Base-by-base conservation (phyloP, 768 basidiomycete genomes). In the Chlorophyllum brunneum region DNA sequence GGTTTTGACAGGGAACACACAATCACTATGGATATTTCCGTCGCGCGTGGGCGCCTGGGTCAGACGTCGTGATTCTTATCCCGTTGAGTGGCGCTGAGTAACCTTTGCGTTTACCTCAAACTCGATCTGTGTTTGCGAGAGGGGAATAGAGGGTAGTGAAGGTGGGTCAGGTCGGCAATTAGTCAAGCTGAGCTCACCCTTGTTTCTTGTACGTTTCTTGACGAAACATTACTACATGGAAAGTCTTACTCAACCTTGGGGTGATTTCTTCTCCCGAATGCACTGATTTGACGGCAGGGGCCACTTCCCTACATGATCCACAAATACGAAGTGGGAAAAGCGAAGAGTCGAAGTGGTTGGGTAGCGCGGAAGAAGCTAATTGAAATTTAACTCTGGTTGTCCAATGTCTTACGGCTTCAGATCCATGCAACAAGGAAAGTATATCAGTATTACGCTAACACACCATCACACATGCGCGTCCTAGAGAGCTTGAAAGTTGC, bases 1-100 rank as follows among this genome's bases (percentile, higher is more conserved):
- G 34, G 22, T 36, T n/a, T 36, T 31, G n/a, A n/a, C n/a, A n/a
- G n/a, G n/a, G n/a, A n/a, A 45, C 3, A 7, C 6, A 15, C 3
- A n/a, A 20, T 47, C 45, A 15, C 45, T 22, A 47, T 47, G 45
- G 45, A 36, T 36, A 36, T 47, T 47, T 34, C 45, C 45, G 33
- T 33, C n/a, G n/a, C n/a, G n/a, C n/a, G n/a, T n/a, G n/a, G 9
- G 6, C 5, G 5, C n/a, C 20, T 27, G 15, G 6, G 3, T 30
- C 1, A 37, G 18, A 13, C 4, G n/a, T n/a, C n/a, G n/a, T n/a
- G n/a, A n/a, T n/a, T n/a, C 31, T 7, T 31, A 31, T 31, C 6
- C 6, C 13, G 6, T 31, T 31, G 31, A 31, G 13, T 31, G 31
- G 31, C 31, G 31, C 31, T n/a, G n/a, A 46, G 30, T 36, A 34